Conservation (phyloP, 2,329 filamentous ascomycete species). For the Cadophora gregata region DNA sequence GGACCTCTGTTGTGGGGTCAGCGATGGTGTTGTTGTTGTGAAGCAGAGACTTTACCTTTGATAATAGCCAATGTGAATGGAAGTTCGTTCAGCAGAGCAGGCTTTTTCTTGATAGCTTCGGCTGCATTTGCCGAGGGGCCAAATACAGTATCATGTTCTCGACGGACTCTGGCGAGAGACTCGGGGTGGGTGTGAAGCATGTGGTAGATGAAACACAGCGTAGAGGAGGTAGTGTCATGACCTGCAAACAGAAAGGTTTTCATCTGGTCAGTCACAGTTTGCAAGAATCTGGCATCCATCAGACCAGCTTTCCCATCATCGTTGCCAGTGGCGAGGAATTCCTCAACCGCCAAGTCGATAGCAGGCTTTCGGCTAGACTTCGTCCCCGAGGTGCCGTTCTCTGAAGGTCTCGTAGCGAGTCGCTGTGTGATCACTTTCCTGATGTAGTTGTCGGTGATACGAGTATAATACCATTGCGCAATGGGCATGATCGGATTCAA, state of each 20-base stretch:
- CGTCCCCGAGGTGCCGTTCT: constrained; percentile 2
- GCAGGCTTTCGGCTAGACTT: constrained; percentile 18
- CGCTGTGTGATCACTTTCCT: constrained; percentile 27
- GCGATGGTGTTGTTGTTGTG: not conserved
- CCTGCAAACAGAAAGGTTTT: constrained; percentile 34
- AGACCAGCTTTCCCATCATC: constrained; percentile 17
- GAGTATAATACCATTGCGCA: constrained; percentile 22
- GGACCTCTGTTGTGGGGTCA: constrained; percentile 19
- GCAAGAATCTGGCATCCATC: constrained; percentile 18
- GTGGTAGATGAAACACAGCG: constrained; percentile 28
- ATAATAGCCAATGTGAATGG: constrained; percentile 31
- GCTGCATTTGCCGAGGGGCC: constrained; percentile 14
- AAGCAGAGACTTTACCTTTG: constrained; percentile 20
- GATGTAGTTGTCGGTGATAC: constrained; percentile 29
- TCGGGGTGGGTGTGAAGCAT: constrained; percentile 27
- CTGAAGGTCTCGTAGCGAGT: not conserved
- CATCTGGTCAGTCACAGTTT: constrained; percentile 29
- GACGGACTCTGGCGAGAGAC: constrained; percentile 19
- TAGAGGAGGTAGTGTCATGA: constrained; percentile 29
- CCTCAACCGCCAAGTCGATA: constrained; percentile 31
- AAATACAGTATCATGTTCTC: constrained; percentile 30
- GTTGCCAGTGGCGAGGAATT: constrained; percentile 16
- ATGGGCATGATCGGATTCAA: constrained; percentile 23
- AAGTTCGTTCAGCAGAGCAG: constrained; percentile 28
- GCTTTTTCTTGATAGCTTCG: constrained; percentile 20